A percentile compares a stretch with the other conserved stretches of the same genome.
Evolutionary conservation across 1,284 basidiomycete species (phyloP).

Genomic region (Naganishia albida): DNA sequence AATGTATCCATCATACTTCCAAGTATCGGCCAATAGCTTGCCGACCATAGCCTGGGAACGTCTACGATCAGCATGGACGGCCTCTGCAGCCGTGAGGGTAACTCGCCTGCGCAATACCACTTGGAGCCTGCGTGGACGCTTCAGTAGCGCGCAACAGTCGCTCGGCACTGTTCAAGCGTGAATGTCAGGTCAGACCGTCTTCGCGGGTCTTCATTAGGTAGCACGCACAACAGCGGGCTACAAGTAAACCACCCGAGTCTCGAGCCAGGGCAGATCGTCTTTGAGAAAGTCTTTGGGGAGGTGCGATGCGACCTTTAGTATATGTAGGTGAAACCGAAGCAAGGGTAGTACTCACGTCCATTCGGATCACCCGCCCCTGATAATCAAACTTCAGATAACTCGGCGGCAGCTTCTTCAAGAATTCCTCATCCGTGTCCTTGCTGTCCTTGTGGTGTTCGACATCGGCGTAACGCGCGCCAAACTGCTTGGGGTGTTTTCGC

Average conservation of each 20-base stretch:
- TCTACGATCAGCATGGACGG: conserved; percentile 8
- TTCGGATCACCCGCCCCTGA: conserved; percentile 52
- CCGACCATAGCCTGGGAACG: conserved; percentile 59
- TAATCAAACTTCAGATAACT: conserved; percentile 64
- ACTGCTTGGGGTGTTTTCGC: conserved; percentile 33
- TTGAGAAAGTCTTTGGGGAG: conserved; percentile 64
- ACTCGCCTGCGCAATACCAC: conserved; percentile 64
- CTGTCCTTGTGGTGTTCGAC: conserved; percentile 47
- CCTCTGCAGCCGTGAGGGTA: not conserved
- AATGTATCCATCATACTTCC: conserved; percentile 70
- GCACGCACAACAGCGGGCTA: conserved; percentile 46
- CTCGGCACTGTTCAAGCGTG: conserved; percentile 58
- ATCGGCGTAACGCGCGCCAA: conserved; percentile 40
- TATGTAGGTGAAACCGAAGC: conserved; percentile 27
- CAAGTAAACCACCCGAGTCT: conserved; percentile 75
- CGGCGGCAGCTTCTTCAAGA: conserved; percentile 58
- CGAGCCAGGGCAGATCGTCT: conserved; percentile 75
- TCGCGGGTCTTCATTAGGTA: too few relatives aligned
- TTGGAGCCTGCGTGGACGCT: conserved; percentile 69
- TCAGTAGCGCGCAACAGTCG: conserved; percentile 74
- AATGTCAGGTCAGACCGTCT: too few relatives aligned
- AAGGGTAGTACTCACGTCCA: conserved; percentile 47
- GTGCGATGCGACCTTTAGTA: too few relatives aligned
- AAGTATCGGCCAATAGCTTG: conserved; percentile 63
- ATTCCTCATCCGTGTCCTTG: conserved; percentile 41